Evolutionary conservation across 1,284 basidiomycete species (phyloP).

Genomic region (Moniliella sp.): DNA sequence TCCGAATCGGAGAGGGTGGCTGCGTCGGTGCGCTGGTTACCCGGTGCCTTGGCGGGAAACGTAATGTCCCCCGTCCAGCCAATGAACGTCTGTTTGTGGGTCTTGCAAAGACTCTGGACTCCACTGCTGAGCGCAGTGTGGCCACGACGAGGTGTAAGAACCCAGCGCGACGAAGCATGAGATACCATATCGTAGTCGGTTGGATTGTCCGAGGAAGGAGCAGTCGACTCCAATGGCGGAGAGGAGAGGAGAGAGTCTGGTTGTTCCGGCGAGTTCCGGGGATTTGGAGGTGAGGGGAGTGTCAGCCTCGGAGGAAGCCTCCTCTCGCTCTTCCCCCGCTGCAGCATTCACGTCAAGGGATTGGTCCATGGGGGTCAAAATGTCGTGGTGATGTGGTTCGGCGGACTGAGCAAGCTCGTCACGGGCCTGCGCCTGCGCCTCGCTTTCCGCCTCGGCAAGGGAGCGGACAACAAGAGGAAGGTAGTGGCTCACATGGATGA

Average conservation of each 20-base stretch:
- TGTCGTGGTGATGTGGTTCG: constrained; percentile 8
- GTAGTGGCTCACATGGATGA: constrained; percentile 30
- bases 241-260: too few relatives aligned
- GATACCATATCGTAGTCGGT: too few relatives aligned
- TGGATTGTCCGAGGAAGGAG: neutral
- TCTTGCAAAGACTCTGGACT: constrained; percentile 57
- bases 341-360: constrained; percentile 11
- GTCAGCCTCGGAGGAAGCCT: constrained; percentile 7
- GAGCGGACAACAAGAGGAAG: constrained; percentile 29
- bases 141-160: constrained; percentile 57
- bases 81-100: constrained; percentile 70
- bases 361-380: constrained; percentile 19
- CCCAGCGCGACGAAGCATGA: constrained; percentile 41
- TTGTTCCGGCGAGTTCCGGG: too few relatives aligned
- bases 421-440: constrained; percentile 6
- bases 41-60: too few relatives aligned
- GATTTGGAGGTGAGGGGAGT: too few relatives aligned
- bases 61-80: constrained; percentile 90
- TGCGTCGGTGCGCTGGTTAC: too few relatives aligned
- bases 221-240: too few relatives aligned
- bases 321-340: constrained; percentile 2
- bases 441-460: constrained; percentile 18
- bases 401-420: constrained; percentile 4
- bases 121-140: constrained; percentile 89
- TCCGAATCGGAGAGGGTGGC: too few relatives aligned